Evolutionary conservation across 2,329 filamentous ascomycete species (phyloP), one percentile per base, ranked within the genome.

Genomic region (Xylariaceae sp.): DNA sequence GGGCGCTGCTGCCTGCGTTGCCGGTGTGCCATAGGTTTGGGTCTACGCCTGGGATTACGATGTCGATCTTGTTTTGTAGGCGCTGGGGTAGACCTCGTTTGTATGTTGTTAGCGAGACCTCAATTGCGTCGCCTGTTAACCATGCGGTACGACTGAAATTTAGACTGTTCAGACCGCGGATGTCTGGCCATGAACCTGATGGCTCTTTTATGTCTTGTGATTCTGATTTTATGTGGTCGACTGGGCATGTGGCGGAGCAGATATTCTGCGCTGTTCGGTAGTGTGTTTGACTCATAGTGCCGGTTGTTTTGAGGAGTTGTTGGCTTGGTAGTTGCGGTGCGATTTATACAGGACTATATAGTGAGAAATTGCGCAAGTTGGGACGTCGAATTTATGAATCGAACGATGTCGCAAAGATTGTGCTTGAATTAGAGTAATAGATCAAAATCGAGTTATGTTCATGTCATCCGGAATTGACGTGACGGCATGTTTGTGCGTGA

Each of bases 161-260:
- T 2, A 67, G 57, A 10, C 51, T 44, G 32, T 57, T 42, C 6
- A 67, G 51, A 8, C 61, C 62, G 22, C 51, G 51, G 22, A 61
- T 43, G 2, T 63, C 56, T 9, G 63, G 63, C 57, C 54, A 64
- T 5, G 29, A 46, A 0, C 13, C 18, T 0, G 15, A n/a, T 5
- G 48, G 55, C 16, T 45, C 2, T 19, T 44, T 45, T 30, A 65
- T 37, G 1, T 39, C 15, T 21, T 40, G 12, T 2, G 6, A 2
- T 2, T 36, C 36, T 13, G 46, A n/a, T 4, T 34, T 30, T 36
- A 56, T 47, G 40, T 60, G 57, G 1, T 51, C 12, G 18, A 60
- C 22, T 13, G 57, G 52, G 34, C 57, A 57, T 9, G 15, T 26
- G 4, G 16, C 2, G 19, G 55, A 54, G 39, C 57, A 61, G 26